Base-by-base conservation (phyloP, 2,329 filamentous ascomycete species). In the Trichoderma sp. region DNA sequence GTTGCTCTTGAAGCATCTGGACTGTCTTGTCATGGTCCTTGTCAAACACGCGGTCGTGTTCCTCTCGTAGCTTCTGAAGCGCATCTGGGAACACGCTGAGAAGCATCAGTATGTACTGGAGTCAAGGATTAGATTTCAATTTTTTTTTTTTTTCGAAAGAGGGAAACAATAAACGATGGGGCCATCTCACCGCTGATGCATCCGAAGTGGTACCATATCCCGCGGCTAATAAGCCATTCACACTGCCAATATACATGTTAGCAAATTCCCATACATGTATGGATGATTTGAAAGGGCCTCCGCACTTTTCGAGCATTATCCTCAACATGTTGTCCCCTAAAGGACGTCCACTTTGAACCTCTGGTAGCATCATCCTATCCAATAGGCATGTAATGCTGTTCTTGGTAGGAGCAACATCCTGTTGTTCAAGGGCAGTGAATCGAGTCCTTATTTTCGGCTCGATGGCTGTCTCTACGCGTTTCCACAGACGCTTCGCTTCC, bases 1-100 rank as follows among this genome's bases (percentile, higher is more conserved):
- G 82, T n/a, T 83, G 75, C 13, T 78, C 76, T 5, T 83, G 76
- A 37, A 82, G 74, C 0, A 74, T 72, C 46, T 79, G 80, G 4
- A 79, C 76, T 4, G 77, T 76, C 4, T 76, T 73, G 24, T 77
- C 73, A n/a, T 82, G 56, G 14, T 73, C 72, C 1, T 70, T 67
- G 0, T 74, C 74, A 4, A 78, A 73, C 21, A 76, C 68, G 2
- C 66, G 59, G 28, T 77, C 71, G 54, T 75, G 75, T 52, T 77
- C 72, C 14, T 72, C 68, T 24, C 70, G 64, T 5, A 76, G 68
- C 7, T 71, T 70, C 13, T 64, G 55, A 30, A 77, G 52, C 1
- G 69, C 67, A 16, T 66, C 60, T 0, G 75, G 74, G 28, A 74
- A 70, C 4, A 73, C 70, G 8, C 72, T 72, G 13, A 77, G 70